Percentiles rank a stretch among this genome's conserved stretches.
phyloP scores from a whole-genome alignment of 164 flowering plant genomes.

The Nymphaea colorata region DNA sequence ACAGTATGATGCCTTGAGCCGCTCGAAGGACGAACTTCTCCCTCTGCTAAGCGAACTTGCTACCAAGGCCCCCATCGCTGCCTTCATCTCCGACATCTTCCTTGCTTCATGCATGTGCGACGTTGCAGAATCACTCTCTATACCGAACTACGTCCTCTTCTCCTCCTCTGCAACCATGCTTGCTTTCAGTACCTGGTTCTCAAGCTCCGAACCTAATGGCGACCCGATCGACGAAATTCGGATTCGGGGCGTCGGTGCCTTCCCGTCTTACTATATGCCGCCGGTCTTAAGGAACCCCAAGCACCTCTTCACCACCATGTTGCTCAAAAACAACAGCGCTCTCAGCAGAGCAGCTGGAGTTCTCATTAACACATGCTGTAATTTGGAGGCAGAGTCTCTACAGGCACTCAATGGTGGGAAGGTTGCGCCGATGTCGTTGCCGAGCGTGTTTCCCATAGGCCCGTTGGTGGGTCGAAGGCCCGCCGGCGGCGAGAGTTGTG shows the following conservation, averaged over 20 bases:
- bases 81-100: constrained; percentile 13
- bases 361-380: constrained; percentile 24
- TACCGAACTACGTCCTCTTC: constrained; percentile 26
- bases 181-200: constrained; percentile 14
- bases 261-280: constrained; percentile 23
- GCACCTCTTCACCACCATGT: constrained; percentile 10
- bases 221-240: background rate
- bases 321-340: constrained; percentile 10
- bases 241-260: constrained; percentile 20
- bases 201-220: background rate
- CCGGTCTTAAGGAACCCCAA: constrained; percentile 13
- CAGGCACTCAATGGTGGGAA: constrained; percentile 5
- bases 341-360: constrained; percentile 23
- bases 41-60: constrained; percentile 17
- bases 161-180: constrained; percentile 32
- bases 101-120: constrained; percentile 8
- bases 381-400: constrained; percentile 19
- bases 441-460: constrained; percentile 15
- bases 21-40: constrained; percentile 21
- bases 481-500: background rate
- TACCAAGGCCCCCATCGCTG: constrained; percentile 6
- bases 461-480: constrained; percentile 6
- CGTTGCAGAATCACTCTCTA: constrained; percentile 2
- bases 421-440: constrained; percentile 22
- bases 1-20: constrained; percentile 22